Evolutionary conservation across 495 filamentous ascomycete genomes (phyloP).

Genomic region (Trichoderma parareesei): DNA sequence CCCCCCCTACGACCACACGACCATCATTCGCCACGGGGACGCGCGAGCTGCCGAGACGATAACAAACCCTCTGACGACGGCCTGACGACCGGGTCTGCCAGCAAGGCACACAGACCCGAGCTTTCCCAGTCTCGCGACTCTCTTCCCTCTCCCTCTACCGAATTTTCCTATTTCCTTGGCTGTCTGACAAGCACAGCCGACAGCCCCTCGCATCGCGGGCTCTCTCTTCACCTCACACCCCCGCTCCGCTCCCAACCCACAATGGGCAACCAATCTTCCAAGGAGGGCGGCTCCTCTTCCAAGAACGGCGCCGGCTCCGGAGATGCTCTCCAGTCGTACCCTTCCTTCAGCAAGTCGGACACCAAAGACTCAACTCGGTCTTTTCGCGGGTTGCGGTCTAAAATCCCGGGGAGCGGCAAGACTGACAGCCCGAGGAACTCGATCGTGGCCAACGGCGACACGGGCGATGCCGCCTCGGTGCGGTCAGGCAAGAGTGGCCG

Average conservation of each 20-base stretch:
- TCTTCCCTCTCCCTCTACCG: background rate
- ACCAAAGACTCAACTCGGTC: conserved; percentile 92
- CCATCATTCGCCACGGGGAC: background rate
- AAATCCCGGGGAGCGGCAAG: conserved; percentile 51
- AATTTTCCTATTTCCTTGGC: background rate
- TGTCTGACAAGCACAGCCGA: background rate
- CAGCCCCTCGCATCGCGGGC: background rate
- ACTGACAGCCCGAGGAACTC: conserved; percentile 76
- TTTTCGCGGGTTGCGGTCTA: conserved; percentile 62
- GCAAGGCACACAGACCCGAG: background rate
- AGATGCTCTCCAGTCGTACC: conserved; percentile 61
- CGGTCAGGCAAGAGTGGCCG: conserved; percentile 54
- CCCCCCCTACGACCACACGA: background rate
- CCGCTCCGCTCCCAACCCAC: background rate
- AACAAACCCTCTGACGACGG: background rate
- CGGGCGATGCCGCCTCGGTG: conserved; percentile 66
- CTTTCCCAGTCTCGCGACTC: background rate
- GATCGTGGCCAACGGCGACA: conserved; percentile 47
- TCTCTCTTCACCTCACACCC: background rate
- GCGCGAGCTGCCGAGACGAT: background rate
- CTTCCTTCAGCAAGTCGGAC: conserved; percentile 88
- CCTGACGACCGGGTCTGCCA: background rate
- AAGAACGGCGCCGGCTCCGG: conserved; percentile 27
- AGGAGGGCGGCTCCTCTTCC: conserved; percentile 46
- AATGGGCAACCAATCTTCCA: conserved; percentile 94